Percentiles rank a stretch among this genome's conserved stretches.
phyloP scores from a whole-genome alignment of 176 grass and related monocot species.

The Musa itinerans region DNA sequence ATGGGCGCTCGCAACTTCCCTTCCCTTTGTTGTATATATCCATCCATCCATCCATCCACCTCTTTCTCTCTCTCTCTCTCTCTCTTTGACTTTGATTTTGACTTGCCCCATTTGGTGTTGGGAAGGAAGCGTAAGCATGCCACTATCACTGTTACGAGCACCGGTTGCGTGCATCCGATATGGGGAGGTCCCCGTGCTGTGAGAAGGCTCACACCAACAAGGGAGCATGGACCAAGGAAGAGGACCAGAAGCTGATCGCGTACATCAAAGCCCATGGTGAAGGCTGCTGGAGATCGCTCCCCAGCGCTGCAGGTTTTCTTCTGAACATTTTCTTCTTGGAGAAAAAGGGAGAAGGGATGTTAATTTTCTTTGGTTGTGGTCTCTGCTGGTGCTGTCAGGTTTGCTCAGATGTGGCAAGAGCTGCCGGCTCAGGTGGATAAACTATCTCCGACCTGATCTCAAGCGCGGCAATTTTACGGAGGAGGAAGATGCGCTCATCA shows the following conservation, averaged over 20 bases:
- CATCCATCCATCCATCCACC: not conserved
- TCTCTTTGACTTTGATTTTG: no score
- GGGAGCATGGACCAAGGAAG: conserved; percentile 22
- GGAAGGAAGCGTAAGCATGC: no score
- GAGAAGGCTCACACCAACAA: conserved; percentile 24
- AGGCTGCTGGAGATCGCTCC: conserved; percentile 17
- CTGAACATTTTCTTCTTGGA: no score
- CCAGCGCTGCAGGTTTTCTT: conserved; percentile 11
- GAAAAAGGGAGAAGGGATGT: no score
- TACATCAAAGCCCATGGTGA: conserved; percentile 20
- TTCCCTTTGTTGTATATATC: not conserved
- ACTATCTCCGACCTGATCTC: conserved; percentile 18
- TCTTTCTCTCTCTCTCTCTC: not conserved
- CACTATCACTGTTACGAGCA: not conserved
- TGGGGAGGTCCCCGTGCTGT: conserved; percentile 23
- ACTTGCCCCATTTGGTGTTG: no score
- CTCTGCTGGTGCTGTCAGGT: not conserved
- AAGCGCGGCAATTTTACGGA: conserved; percentile 15
- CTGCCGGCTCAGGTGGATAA: conserved; percentile 21
- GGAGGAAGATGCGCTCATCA: conserved; percentile 22
- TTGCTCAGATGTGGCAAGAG: conserved; percentile 20
- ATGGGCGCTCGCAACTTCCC: not conserved
- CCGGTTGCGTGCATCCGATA: not conserved
- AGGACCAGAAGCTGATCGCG: conserved; percentile 10
- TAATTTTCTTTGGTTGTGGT: no score